A percentile compares a stretch with the other conserved stretches of the same genome.
These are phyloP conservation scores for Coffea humblotiana DNA, from an alignment of 305 asterid genomes.

Conservation along the genomic window DNA sequence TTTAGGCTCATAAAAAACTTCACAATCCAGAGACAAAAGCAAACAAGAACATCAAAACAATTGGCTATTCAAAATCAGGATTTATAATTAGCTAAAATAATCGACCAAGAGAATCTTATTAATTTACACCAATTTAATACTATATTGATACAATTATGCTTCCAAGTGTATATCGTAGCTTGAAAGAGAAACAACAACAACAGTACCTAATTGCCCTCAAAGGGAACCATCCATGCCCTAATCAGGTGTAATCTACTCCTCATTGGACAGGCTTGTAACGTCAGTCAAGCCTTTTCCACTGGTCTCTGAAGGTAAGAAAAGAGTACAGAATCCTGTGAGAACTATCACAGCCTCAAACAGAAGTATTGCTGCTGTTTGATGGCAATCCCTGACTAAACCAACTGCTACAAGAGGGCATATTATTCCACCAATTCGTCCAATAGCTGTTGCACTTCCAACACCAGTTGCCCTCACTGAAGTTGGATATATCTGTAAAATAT, in stretches of 20 bases:
- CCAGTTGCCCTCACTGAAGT: conserved; percentile 70
- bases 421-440: conserved; percentile 81
- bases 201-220: too few species aligned
- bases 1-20: too few species aligned
- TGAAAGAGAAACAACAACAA: too few species aligned
- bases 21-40: too few species aligned
- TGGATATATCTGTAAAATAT: conserved; percentile 56
- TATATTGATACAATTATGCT: too few species aligned
- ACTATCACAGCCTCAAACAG: conserved; percentile 53
- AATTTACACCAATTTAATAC: too few species aligned
- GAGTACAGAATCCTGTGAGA: conserved; percentile 43
- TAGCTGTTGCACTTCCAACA: conserved; percentile 66
- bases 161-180: too few species aligned
- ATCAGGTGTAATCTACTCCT: background rate
- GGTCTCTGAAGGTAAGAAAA: conserved; percentile 66
- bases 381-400: conserved; percentile 62
- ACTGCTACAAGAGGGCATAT: conserved; percentile 75
- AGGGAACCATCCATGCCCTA: too few species aligned
- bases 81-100: too few species aligned
- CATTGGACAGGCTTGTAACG: conserved; percentile 26
- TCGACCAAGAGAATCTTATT: too few species aligned
- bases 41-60: too few species aligned
- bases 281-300: conserved; percentile 55
- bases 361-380: conserved; percentile 55
- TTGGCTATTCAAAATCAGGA: too few species aligned